phyloP scores from a whole-genome alignment of 2,329 filamentous ascomycete genomes.

The Calonectria fujianensis region DNA sequence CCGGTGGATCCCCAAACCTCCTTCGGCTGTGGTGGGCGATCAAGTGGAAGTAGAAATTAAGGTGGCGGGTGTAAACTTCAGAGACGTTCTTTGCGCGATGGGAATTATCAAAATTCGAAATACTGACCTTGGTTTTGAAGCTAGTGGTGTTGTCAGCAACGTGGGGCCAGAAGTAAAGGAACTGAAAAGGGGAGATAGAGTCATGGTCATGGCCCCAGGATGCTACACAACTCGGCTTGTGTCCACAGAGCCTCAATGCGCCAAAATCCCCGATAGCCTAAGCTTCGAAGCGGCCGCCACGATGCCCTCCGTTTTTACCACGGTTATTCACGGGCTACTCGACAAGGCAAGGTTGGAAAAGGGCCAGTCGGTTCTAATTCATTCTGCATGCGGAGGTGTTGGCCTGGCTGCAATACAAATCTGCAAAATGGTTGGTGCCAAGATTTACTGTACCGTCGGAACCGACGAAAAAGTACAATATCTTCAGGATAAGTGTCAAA shows the following conservation, averaged over 20 bases:
- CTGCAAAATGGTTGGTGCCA: not conserved
- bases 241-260: constrained; percentile 42
- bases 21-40: not conserved
- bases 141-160: not conserved
- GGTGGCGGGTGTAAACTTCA: constrained; percentile 11
- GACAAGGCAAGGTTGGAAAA: constrained; percentile 33
- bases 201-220: constrained; percentile 50
- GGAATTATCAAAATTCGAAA: not conserved
- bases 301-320: constrained; percentile 58
- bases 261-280: constrained; percentile 59
- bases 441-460: constrained; percentile 24
- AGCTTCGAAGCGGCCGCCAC: constrained; percentile 59
- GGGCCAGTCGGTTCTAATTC: constrained; percentile 34
- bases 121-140: not conserved
- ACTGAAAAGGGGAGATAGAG: constrained; percentile 58
- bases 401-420: constrained; percentile 3
- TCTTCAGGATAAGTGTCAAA: not conserved
- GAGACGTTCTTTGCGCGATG: constrained; percentile 9
- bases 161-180: not conserved
- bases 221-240: constrained; percentile 54
- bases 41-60: constrained; percentile 5
- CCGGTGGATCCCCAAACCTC: not conserved
- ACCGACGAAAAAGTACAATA: constrained; percentile 4
- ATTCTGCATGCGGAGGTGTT: constrained; percentile 29
- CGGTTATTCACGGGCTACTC: constrained; percentile 52